Evolutionary conservation across 1,284 basidiomycete genomes (phyloP), one percentile per base, ranked within the genome.

Genomic region (Melampsora abietis-canadensis): DNA sequence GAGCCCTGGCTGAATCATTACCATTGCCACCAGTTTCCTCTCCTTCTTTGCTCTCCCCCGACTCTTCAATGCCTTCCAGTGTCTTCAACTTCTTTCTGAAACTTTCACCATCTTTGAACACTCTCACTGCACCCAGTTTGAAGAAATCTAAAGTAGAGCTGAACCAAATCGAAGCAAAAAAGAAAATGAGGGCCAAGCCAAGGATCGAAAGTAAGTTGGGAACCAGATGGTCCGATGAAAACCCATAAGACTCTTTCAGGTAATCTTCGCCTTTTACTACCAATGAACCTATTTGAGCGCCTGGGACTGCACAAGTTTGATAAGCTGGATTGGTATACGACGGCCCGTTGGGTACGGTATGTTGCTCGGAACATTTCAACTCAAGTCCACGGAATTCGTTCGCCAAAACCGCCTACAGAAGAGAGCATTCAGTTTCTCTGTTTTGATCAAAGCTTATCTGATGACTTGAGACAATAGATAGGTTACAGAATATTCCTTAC

Each of bases 281-380:
- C 24, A 75, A 37, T 17, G 72, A 75, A 40, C 60, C 47, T 30
- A 57, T 40, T 34, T 37, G 47, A 17, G 65, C 65, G 30, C 72
- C 72, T 44, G 63, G 27, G 44, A 66, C 46, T 76, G 75, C 73
- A 76, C 48, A 78, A 19, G 79, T 75, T 67, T 75, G 72, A 48
- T 75, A 75, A 3, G n/a, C 19, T 0, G 64, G 34, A 54, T 75
- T 59, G 30, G 14, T 75, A 24, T 75, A 75, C 21, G 65, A 61
- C 34, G 72, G 57, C 27, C 78, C 77, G 34, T 78, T 76, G 12
- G 78, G 79, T 27, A 79, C 77, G 37, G 77, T 76, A 73, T 80
- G 78, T 37, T 74, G 46, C 19, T 70, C 76, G 15, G 77, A 78
- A 72, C 78, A 79, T 12, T 75, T 61, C 4, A 79, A 65, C 47